These are phyloP conservation scores for Carex pumila DNA, from an alignment of 176 grass and related monocot species.

Conservation along the genomic window DNA sequence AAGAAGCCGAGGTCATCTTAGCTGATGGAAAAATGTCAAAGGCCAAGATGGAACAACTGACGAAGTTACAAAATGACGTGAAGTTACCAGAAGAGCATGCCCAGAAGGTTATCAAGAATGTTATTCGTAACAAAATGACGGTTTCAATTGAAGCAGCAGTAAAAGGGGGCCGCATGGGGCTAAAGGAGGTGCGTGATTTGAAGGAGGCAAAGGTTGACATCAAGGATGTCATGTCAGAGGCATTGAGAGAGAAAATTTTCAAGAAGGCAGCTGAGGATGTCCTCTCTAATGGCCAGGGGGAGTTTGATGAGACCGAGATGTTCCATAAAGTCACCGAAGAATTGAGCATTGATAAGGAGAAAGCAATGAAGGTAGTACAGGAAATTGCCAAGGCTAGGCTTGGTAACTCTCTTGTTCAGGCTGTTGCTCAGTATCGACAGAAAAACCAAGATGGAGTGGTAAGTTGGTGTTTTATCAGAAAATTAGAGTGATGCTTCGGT, in stretches of 20 bases:
- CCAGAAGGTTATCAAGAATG: constrained; percentile 92
- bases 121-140: constrained; percentile 69
- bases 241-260: constrained; percentile 69
- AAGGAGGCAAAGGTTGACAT: constrained; percentile 71
- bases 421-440: constrained; percentile 69
- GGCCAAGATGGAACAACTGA: constrained; percentile 74
- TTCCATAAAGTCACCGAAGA: constrained; percentile 72
- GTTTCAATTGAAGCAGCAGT: constrained; percentile 80
- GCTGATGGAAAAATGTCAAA: constrained; percentile 90
- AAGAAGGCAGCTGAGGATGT: constrained; percentile 69
- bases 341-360: constrained; percentile 71
- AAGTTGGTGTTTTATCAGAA: constrained; percentile 21
- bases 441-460: constrained; percentile 80
- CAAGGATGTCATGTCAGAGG: constrained; percentile 65
- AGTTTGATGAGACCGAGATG: constrained; percentile 75
- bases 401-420: constrained; percentile 69
- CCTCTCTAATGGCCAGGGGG: constrained; percentile 79
- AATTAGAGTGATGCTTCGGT: not conserved
- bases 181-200: constrained; percentile 71
- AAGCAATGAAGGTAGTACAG: constrained; percentile 61
- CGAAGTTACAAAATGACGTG: constrained; percentile 83
- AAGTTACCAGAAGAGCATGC: constrained; percentile 77
- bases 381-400: constrained; percentile 69
- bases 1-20: constrained; percentile 95
- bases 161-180: constrained; percentile 66